A percentile compares a stretch with the other conserved stretches of the same genome.
Evolutionary conservation across 179 eudicot genomes (phyloP).

Genomic region (Beta macrorhiza): DNA sequence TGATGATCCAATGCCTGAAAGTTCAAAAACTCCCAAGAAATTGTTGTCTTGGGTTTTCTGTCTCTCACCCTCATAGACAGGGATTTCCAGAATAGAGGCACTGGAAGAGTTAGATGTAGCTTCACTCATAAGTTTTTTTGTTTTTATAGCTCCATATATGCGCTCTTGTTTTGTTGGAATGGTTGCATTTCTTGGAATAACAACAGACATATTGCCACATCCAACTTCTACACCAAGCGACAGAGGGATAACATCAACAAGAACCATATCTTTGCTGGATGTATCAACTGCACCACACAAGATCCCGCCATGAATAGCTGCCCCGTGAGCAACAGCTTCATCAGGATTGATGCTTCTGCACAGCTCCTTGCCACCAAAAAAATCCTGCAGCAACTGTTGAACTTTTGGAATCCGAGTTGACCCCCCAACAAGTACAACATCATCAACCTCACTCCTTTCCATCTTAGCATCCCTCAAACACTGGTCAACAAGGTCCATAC

Average conservation of each 20-base stretch:
- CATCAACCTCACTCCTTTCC: slow-evolving; percentile 6
- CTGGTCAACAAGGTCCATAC: slow-evolving; percentile 6
- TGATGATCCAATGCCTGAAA: slow-evolving; percentile 1
- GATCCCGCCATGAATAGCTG: background rate
- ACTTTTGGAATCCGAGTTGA: slow-evolving; percentile 18
- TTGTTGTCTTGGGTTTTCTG: background rate
- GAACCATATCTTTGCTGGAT: background rate
- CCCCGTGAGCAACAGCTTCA: slow-evolving; percentile 24
- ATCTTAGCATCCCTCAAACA: background rate
- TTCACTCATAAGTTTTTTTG: background rate
- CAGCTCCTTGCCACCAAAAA: slow-evolving; percentile 11
- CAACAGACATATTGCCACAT: background rate
- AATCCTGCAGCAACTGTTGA: slow-evolving; percentile 14
- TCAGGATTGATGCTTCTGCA: slow-evolving; percentile 17
- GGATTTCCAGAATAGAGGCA: background rate
- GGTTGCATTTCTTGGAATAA: background rate
- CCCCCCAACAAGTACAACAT: slow-evolving; percentile 14
- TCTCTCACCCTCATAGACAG: slow-evolving; percentile 6
- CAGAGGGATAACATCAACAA: slow-evolving; percentile 8
- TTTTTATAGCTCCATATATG: background rate
- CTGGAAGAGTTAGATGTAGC: background rate
- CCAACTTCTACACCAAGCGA: background rate
- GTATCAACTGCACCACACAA: background rate
- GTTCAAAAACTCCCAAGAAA: background rate
- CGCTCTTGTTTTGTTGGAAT: background rate